These are phyloP conservation scores for Linnemannia exigua DNA, from an alignment of 192 early-diverging fungal genomes.

Conservation along the genomic window DNA sequence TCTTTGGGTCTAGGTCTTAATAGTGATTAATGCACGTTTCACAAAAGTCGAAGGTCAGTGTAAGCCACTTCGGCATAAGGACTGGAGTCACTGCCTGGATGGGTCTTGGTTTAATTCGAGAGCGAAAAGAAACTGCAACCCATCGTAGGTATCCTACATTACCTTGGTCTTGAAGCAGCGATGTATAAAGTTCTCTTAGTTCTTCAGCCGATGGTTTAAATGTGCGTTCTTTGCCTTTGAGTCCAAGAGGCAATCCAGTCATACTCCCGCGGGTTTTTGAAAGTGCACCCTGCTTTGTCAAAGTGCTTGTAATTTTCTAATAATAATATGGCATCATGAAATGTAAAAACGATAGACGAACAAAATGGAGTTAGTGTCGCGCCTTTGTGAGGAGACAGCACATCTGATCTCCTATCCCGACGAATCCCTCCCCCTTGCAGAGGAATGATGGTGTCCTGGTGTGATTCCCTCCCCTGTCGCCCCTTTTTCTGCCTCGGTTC, in stretches of 20 bases:
- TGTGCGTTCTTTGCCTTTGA: conserved; percentile 3
- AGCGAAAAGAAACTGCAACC: not conserved
- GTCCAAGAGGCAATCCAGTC: not conserved
- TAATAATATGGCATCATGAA: not conserved
- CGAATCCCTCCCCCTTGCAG: not conserved
- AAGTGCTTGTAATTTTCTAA: conserved; percentile 44
- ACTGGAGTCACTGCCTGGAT: not conserved
- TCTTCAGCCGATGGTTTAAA: conserved; percentile 29
- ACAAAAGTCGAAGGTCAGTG: not conserved
- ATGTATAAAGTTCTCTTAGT: conserved; percentile 40
- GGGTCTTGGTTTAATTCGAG: not conserved
- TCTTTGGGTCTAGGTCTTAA: conserved; percentile 30
- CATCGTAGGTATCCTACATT: not conserved
- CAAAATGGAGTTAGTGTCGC: not conserved
- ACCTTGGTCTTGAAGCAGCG: conserved; percentile 43
- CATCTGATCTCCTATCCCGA: not conserved
- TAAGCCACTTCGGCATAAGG: not conserved
- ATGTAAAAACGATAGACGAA: not conserved
- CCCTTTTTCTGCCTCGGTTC: not conserved
- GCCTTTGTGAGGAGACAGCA: not conserved
- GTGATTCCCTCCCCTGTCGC: not conserved
- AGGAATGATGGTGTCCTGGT: conserved; percentile 1
- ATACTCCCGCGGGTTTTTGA: not conserved
- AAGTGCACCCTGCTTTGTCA: conserved; percentile 17
- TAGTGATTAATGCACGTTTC: not conserved